Evolutionary conservation across 106 monocot genomes (phyloP).

Genomic region (Platanthera guangdongensis): DNA sequence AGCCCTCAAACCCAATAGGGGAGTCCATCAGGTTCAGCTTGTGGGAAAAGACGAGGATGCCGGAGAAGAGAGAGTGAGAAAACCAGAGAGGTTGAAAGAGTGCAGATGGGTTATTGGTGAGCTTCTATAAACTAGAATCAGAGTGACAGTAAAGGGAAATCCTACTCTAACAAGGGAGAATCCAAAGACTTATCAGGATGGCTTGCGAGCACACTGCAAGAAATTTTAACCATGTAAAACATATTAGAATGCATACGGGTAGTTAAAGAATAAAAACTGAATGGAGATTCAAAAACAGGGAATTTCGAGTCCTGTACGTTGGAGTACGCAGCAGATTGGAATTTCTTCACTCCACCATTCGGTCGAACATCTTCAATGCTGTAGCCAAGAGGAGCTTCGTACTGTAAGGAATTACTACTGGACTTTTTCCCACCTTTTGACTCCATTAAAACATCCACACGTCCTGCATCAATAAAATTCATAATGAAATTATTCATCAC

Average conservation of each 20-base stretch:
- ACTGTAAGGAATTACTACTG: slow-evolving; percentile 39
- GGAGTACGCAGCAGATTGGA: slow-evolving; percentile 64
- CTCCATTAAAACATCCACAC: slow-evolving; percentile 60
- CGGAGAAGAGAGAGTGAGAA: background rate
- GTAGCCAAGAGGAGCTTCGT: slow-evolving; percentile 64
- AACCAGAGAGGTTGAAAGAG: background rate
- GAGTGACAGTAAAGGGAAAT: background rate
- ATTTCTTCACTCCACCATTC: slow-evolving; percentile 54
- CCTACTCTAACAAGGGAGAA: slow-evolving; percentile 17
- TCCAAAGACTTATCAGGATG: slow-evolving; percentile 43
- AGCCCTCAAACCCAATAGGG: slow-evolving; percentile 58
- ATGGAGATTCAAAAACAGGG: background rate
- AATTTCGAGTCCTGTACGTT: slow-evolving; percentile 25
- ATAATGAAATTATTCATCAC: background rate
- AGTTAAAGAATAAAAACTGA: background rate
- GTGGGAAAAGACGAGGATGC: background rate
- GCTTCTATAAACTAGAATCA: slow-evolving; percentile 23
- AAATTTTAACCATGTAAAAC: background rate
- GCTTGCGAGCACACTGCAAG: slow-evolving; percentile 54
- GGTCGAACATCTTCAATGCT: slow-evolving; percentile 67
- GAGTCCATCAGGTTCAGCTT: slow-evolving; percentile 2
- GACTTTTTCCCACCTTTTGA: slow-evolving; percentile 51
- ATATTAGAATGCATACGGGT: background rate
- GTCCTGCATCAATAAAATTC: slow-evolving; percentile 21
- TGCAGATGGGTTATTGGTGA: slow-evolving; percentile 21